Percentiles rank a stretch among this genome's conserved stretches.
phyloP scores from a whole-genome alignment of 805 yeast genomes.

The Lachancea sp. region DNA sequence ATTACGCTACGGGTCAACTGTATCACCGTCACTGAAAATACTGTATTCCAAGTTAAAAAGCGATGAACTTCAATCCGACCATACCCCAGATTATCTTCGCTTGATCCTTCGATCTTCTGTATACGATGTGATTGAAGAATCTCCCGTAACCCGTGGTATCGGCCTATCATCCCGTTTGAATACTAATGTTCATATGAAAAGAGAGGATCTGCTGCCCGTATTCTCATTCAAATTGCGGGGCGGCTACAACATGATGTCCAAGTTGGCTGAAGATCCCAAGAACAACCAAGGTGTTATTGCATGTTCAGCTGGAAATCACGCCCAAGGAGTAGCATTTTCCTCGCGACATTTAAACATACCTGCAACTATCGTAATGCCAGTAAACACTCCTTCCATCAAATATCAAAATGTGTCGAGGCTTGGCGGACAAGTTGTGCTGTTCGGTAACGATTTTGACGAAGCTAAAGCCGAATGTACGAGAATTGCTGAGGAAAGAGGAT shows the following conservation, averaged over 20 bases:
- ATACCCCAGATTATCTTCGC: slow-evolving; percentile 89
- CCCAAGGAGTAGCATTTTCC: slow-evolving; percentile 96
- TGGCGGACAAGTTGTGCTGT: slow-evolving; percentile 89
- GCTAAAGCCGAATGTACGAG: slow-evolving; percentile 87
- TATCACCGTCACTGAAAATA: slow-evolving; percentile 13
- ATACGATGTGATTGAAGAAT: slow-evolving; percentile 88
- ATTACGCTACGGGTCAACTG: slow-evolving; percentile 2
- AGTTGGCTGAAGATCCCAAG: slow-evolving; percentile 51
- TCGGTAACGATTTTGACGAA: slow-evolving; percentile 92
- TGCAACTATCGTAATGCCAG: slow-evolving; percentile 97
- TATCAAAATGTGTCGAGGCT: slow-evolving; percentile 84
- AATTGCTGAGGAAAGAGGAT: slow-evolving; percentile 58
- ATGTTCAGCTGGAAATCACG: slow-evolving; percentile 98
- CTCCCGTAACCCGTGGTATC: slow-evolving; percentile 74
- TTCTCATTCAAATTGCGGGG: slow-evolving; percentile 96
- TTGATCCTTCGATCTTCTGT: slow-evolving; percentile 87
- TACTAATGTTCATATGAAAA: slow-evolving; percentile 68
- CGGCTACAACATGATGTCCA: slow-evolving; percentile 95
- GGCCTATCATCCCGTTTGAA: slow-evolving; percentile 70
- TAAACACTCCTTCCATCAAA: slow-evolving; percentile 92
- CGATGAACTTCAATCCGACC: slow-evolving; percentile 50
- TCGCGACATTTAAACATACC: slow-evolving; percentile 82
- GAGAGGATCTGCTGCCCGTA: slow-evolving; percentile 93
- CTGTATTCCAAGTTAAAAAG: slow-evolving; percentile 29
- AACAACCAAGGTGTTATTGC: slow-evolving; percentile 88